A percentile compares a stretch with the other conserved stretches of the same genome.
Conservation (phyloP, 179 eudicot species). For the Heliamphora pulchella region DNA sequence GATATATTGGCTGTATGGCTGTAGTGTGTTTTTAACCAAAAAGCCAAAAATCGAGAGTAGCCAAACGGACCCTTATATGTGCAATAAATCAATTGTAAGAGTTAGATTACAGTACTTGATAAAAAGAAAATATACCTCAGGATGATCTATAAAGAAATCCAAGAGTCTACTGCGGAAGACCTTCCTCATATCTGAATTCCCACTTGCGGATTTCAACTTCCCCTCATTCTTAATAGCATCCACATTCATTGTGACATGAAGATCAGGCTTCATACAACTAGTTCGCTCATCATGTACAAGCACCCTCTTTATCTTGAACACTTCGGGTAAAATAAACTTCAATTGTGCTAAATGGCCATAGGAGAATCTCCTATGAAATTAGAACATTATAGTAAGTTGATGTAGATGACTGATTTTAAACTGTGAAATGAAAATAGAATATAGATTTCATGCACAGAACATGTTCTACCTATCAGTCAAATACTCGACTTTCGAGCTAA, state of each 20-base stretch:
- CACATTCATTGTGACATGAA: constrained; percentile 40
- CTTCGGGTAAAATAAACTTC: constrained; percentile 72
- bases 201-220: constrained; percentile 28
- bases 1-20: no score
- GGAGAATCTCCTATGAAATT: constrained; percentile 55
- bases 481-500: constrained; percentile 44
- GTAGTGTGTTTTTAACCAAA: no score
- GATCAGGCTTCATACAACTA: constrained; percentile 73
- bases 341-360: constrained; percentile 68
- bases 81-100: not conserved
- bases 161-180: constrained; percentile 47
- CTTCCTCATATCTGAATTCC: constrained; percentile 36
- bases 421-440: not conserved
- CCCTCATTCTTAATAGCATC: constrained; percentile 29
- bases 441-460: not conserved
- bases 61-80: not conserved
- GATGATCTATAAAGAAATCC: constrained; percentile 39
- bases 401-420: not conserved
- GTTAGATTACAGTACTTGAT: not conserved
- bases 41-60: no score
- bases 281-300: constrained; percentile 53
- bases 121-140: constrained; percentile 40
- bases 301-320: constrained; percentile 50
- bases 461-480: constrained; percentile 52
- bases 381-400: constrained; percentile 2